phyloP scores from a whole-genome alignment of 208 protist genomes.

The Leishmania aethiopica region DNA sequence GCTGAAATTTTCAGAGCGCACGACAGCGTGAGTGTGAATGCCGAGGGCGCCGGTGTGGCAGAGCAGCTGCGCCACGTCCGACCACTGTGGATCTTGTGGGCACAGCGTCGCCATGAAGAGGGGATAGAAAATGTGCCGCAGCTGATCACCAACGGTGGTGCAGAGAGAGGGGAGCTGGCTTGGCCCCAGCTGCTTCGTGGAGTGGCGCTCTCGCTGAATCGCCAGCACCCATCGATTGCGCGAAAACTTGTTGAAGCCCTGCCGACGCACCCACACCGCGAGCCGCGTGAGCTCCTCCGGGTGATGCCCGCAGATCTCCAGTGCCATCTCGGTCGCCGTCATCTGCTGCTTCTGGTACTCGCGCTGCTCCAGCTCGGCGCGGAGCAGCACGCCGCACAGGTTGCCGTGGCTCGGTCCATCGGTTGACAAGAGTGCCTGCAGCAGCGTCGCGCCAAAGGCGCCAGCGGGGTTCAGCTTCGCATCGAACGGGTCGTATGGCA shows the following conservation, averaged over 20 bases:
- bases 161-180: slow-evolving; percentile 55
- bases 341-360: slow-evolving; percentile 69
- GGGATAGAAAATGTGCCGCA: slow-evolving; percentile 97
- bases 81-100: slow-evolving; percentile 73
- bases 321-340: slow-evolving; percentile 70
- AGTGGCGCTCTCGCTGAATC: slow-evolving; percentile 40
- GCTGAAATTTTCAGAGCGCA: slow-evolving; percentile 55
- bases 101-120: slow-evolving; percentile 97
- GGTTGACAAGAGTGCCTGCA: slow-evolving; percentile 78
- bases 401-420: slow-evolving; percentile 77
- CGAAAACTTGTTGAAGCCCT: slow-evolving; percentile 85
- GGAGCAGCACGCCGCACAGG: slow-evolving; percentile 79
- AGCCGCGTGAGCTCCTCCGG: slow-evolving; percentile 66
- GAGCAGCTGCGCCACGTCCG: slow-evolving; percentile 95
- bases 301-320: slow-evolving; percentile 77
- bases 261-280: slow-evolving; percentile 77
- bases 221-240: slow-evolving; percentile 78
- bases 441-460: slow-evolving; percentile 61
- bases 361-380: slow-evolving; percentile 73
- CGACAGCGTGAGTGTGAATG: slow-evolving; percentile 58
- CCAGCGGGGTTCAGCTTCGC: slow-evolving; percentile 75
- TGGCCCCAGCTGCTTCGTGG: slow-evolving; percentile 15
- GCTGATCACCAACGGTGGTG: slow-evolving; percentile 73
- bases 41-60: slow-evolving; percentile 96
- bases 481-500: slow-evolving; percentile 82